Conservation (phyloP, 2,329 filamentous ascomycete species). For the Penicillium fuscoglaucum region DNA sequence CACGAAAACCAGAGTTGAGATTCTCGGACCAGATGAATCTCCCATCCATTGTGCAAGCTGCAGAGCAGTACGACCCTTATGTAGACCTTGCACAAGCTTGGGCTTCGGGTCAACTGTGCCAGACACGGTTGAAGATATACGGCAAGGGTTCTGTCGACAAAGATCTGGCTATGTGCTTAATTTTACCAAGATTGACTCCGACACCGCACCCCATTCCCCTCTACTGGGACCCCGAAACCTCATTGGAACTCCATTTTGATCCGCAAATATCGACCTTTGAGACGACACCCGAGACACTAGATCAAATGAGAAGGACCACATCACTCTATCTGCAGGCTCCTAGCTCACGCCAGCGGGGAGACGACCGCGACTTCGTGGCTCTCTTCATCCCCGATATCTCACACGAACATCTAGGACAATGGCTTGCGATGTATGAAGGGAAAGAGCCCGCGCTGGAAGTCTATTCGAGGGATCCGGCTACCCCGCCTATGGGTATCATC, state of each 20-base stretch:
- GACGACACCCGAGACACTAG: conserved; percentile 23
- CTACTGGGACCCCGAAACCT: conserved; percentile 32
- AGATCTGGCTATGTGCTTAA: conserved; percentile 24
- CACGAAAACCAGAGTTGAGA: conserved; percentile 32
- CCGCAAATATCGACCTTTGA: conserved; percentile 7
- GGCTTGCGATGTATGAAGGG: conserved; percentile 26
- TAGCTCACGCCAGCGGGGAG: conserved; percentile 5
- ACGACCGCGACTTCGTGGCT: conserved; percentile 27
- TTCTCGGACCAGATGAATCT: conserved; percentile 14
- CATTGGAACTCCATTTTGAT: conserved; percentile 23
- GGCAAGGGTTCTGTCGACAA: conserved; percentile 14
- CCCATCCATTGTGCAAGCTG: conserved; percentile 25
- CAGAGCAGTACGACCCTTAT: conserved; percentile 35
- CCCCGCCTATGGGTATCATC: conserved; percentile 25
- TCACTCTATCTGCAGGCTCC: conserved; percentile 30
- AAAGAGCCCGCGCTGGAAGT: conserved; percentile 24
- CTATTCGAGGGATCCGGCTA: conserved; percentile 14
- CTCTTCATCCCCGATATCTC: conserved; percentile 31
- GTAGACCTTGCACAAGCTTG: conserved; percentile 31
- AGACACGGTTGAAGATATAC: conserved; percentile 24
- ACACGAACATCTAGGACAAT: conserved; percentile 17
- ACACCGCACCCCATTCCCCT: conserved; percentile 27
- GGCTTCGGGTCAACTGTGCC: conserved; percentile 24
- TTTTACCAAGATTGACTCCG: conserved; percentile 20
- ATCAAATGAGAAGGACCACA: conserved; percentile 36